Percentiles rank a stretch among this genome's conserved stretches.
Evolutionary conservation across 2,329 filamentous ascomycete genomes (phyloP).

Genomic region (Aplosporella prunicola): DNA sequence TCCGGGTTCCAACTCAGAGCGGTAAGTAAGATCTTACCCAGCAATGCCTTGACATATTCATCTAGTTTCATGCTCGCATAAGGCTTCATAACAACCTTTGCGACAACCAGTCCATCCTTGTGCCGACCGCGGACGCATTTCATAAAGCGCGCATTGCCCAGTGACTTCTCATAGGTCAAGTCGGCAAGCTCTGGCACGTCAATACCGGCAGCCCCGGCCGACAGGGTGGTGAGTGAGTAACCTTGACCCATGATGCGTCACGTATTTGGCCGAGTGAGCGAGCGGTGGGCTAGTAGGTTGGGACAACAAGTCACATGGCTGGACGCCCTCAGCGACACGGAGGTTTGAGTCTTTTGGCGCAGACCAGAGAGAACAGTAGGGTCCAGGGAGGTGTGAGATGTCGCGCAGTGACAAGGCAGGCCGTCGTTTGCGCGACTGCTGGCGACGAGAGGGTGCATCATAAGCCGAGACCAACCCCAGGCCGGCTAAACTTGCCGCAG

Average conservation of each 20-base stretch:
- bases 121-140: constrained; percentile 89
- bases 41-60: constrained; percentile 66
- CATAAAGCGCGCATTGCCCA: constrained; percentile 90
- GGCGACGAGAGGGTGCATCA: no score
- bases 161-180: constrained; percentile 80
- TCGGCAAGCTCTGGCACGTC: constrained; percentile 88
- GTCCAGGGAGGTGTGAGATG: no score
- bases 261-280: not conserved
- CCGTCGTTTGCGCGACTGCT: no score
- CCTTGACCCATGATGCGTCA: constrained; percentile 72
- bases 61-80: constrained; percentile 73
- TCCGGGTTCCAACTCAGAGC: constrained; percentile 6
- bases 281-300: no score
- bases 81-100: constrained; percentile 91
- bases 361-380: no score
- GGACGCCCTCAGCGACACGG: no score
- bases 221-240: constrained; percentile 86
- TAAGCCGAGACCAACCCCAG: no score
- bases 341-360: no score
- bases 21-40: constrained; percentile 45
- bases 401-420: no score
- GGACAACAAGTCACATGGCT: no score
- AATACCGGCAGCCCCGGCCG: constrained; percentile 84
- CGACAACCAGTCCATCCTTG: constrained; percentile 81
- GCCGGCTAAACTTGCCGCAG: no score